Evolutionary conservation across 257 asterid genomes (phyloP).

Genomic region (Nicotiana knightiana): DNA sequence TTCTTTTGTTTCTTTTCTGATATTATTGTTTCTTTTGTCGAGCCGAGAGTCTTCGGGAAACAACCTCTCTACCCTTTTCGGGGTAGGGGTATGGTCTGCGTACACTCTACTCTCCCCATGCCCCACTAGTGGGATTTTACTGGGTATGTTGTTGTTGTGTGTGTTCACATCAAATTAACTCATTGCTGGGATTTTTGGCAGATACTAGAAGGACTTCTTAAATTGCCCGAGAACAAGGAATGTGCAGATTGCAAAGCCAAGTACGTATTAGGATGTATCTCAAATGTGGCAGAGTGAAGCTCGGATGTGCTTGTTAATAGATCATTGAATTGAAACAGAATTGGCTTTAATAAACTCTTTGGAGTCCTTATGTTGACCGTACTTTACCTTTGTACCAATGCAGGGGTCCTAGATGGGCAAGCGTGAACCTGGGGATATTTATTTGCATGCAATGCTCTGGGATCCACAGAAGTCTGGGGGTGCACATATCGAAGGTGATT

Average conservation of each 20-base stretch:
- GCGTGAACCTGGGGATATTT: constrained; percentile 96
- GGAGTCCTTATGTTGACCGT: background rate
- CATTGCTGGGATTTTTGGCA: constrained; percentile 30
- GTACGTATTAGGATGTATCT: constrained; percentile 39
- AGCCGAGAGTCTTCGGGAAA: too few species aligned
- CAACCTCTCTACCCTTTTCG: too few species aligned
- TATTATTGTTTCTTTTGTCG: too few species aligned
- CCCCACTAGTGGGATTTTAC: too few species aligned
- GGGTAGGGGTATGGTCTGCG: too few species aligned
- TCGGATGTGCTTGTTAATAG: background rate
- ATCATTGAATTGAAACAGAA: background rate
- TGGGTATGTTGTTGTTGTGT: background rate
- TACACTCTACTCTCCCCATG: too few species aligned
- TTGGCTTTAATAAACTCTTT: background rate
- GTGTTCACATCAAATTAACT: constrained; percentile 10
- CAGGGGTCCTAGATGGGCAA: constrained; percentile 99
- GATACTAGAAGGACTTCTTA: constrained; percentile 95
- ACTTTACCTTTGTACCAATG: constrained; percentile 1
- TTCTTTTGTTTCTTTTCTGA: too few species aligned
- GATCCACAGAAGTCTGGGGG: constrained; percentile 99
- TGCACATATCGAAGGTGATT: constrained; percentile 95
- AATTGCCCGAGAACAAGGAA: constrained; percentile 96
- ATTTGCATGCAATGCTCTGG: constrained; percentile 99
- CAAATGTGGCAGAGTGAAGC: background rate
- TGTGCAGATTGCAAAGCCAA: constrained; percentile 99